phyloP scores from a whole-genome alignment of 1,284 basidiomycete genomes.

The Ustilago vetiveriae region DNA sequence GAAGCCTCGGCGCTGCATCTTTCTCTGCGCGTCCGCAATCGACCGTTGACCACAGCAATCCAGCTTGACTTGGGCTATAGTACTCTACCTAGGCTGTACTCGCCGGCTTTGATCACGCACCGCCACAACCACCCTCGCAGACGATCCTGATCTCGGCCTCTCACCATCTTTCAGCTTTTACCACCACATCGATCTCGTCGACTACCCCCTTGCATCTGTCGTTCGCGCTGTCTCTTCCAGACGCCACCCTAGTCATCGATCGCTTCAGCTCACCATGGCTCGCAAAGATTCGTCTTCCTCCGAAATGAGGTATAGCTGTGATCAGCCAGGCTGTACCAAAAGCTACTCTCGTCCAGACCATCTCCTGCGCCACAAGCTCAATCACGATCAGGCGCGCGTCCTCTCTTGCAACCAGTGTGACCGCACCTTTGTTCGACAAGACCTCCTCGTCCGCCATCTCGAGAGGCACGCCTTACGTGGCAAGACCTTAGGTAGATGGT shows the following conservation, averaged over 20 bases:
- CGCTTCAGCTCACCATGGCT: slow-evolving; percentile 29
- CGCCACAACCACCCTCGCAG: too few species aligned
- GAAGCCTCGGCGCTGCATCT: background rate
- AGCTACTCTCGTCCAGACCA: slow-evolving; percentile 55
- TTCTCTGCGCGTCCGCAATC: background rate
- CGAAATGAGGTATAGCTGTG: slow-evolving; percentile 49
- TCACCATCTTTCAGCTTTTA: too few species aligned
- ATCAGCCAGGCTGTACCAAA: slow-evolving; percentile 51
- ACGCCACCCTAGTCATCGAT: too few species aligned
- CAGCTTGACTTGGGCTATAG: too few species aligned
- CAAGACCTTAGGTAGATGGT: slow-evolving; percentile 56
- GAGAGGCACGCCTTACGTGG: slow-evolving; percentile 51
- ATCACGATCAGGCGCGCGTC: slow-evolving; percentile 49
- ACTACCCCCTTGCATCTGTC: too few species aligned
- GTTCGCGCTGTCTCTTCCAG: too few species aligned
- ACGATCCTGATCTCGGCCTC: too few species aligned
- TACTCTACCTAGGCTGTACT: too few species aligned
- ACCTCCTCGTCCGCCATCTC: slow-evolving; percentile 53
- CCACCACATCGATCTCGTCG: too few species aligned
- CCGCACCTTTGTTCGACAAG: slow-evolving; percentile 57
- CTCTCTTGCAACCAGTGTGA: slow-evolving; percentile 55
- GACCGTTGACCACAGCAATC: background rate
- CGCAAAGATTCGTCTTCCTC: slow-evolving; percentile 41
- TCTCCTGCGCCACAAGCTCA: slow-evolving; percentile 56
- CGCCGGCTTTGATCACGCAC: too few species aligned